Conservation (phyloP, 2,329 filamentous ascomycete genomes). For the Talaromyces atroroseus region DNA sequence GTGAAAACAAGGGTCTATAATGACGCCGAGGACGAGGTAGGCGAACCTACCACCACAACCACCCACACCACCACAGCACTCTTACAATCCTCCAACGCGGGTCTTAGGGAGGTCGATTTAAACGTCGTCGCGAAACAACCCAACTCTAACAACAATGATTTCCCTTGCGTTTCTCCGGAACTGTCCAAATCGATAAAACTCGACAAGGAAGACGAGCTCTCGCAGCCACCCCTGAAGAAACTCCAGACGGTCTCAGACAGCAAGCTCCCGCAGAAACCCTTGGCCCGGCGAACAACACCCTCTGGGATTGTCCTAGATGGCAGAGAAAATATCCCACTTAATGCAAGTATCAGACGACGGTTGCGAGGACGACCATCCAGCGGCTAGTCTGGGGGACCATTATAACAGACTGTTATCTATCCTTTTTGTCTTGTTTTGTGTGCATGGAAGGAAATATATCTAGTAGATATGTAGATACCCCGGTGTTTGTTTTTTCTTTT, state of each 20-base stretch:
- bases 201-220: slow-evolving; percentile 25
- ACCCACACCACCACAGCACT: slow-evolving; percentile 18
- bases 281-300: slow-evolving; percentile 32
- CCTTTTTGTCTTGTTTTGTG: too few species aligned
- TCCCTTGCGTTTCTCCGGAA: neutral
- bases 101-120: slow-evolving; percentile 50
- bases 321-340: slow-evolving; percentile 37
- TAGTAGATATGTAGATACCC: too few species aligned
- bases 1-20: slow-evolving; percentile 51
- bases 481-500: too few species aligned
- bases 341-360: slow-evolving; percentile 24
- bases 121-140: slow-evolving; percentile 36
- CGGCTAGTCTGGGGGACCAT: slow-evolving; percentile 10
- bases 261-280: slow-evolving; percentile 37
- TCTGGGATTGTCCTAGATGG: slow-evolving; percentile 37
- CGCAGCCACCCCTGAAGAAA: slow-evolving; percentile 23
- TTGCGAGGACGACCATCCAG: slow-evolving; percentile 27
- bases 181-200: slow-evolving; percentile 15
- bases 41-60: slow-evolving; percentile 24
- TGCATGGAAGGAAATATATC: too few species aligned
- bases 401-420: neutral
- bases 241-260: slow-evolving; percentile 23
- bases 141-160: slow-evolving; percentile 14
- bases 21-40: slow-evolving; percentile 40
- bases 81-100: slow-evolving; percentile 33